These are phyloP conservation scores for Cercospora sp. DNA, from an alignment of 2,329 filamentous ascomycete species.

Conservation along the genomic window DNA sequence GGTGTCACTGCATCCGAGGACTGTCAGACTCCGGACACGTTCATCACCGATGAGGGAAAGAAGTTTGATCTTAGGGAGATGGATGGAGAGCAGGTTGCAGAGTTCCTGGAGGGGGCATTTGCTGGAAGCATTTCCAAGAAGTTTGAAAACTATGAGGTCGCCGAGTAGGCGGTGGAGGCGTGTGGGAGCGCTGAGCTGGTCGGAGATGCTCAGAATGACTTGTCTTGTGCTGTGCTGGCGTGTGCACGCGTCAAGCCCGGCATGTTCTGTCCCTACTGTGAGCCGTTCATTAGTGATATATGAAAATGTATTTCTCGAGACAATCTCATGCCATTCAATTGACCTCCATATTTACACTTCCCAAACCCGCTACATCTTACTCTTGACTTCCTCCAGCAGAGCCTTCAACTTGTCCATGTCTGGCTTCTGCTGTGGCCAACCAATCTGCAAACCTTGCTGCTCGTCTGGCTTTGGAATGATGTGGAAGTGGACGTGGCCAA, in stretches of 20 bases:
- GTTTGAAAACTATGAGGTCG: background rate
- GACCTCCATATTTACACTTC: background rate
- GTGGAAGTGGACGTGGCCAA: constrained; percentile 89
- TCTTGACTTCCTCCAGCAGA: constrained; percentile 79
- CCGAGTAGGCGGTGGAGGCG: background rate
- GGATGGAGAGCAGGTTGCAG: background rate
- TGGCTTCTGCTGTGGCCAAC: constrained; percentile 73
- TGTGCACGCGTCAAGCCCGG: background rate
- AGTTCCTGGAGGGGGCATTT: background rate
- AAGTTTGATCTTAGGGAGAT: background rate
- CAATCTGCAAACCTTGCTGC: constrained; percentile 73
- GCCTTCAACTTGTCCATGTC: constrained; percentile 84
- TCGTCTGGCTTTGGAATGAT: constrained; percentile 95
- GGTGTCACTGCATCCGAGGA: background rate
- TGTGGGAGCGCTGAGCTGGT: background rate
- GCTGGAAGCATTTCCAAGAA: background rate
- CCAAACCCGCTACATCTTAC: constrained; percentile 68
- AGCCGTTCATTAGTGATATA: background rate
- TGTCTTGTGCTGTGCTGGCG: background rate
- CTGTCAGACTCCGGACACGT: background rate
- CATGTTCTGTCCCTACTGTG: background rate
- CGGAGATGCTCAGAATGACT: background rate
- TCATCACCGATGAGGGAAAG: background rate
- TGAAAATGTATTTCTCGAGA: background rate
- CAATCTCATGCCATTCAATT: background rate